Base-by-base conservation (phyloP, 2,329 filamentous ascomycete species). In the Aspergillus sp. region DNA sequence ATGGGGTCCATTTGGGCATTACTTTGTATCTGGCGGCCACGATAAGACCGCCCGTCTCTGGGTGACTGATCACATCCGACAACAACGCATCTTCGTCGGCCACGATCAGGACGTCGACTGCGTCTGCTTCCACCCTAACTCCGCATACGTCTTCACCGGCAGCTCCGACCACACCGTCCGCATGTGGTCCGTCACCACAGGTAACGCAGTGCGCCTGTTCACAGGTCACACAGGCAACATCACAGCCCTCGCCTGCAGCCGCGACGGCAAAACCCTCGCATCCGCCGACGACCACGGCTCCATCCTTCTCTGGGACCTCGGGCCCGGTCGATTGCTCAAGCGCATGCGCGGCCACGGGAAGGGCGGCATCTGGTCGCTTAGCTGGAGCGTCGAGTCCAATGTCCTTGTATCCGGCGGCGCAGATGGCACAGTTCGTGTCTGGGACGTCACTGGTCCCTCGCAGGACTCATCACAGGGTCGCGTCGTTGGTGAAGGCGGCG, bases 171-270 rank as follows among this genome's bases (percentile, higher is more conserved):
- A 94, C 76, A 95, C 93, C 0, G 91, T 98, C 38, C 89, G 95
- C 31, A 98, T 99, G 94, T 99, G 95, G 95, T 89, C 93, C 9
- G 87, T 97, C n/a, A 85, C 88, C 11, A 94, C 90, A 8, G 95
- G 95, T 30, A 89, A 89, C 64, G 92, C 93, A 41, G 91, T 97
- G 5, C 90, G 95, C 28, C 87, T 98, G 71, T 97, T 98, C 74
- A 93, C 91, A 0, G 95, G 95, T 1, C 95, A 99, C 73, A 90
- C 88, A 0, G 92, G 95, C 54, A 92, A 92, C 71, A 89, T 98
- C 73, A 96, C 90, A 15, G 87, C 92, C 0, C 81, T 98, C 28
- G 87, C 94, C 66, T 96, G 93, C 71, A 90, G 92, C 23, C 92
- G 92, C 1, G 93, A 92, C 70, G 95, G 95, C 66, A 93, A 91